Base-by-base conservation (phyloP, 164 flowering plant species). In the Sedum album region DNA sequence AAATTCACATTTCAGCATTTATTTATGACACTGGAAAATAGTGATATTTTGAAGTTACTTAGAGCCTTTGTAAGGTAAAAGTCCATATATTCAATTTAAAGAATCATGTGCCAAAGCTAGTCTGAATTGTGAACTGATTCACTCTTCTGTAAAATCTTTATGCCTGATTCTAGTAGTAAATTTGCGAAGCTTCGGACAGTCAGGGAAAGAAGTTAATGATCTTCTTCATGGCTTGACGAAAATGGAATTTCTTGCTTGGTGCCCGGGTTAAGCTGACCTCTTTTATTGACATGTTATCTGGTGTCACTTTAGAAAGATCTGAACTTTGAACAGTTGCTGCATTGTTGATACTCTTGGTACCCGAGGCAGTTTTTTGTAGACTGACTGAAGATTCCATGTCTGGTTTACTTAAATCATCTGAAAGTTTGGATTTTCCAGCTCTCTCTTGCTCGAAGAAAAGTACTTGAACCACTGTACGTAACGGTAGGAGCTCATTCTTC, bases 401-500 rank as follows among this genome's bases (percentile, higher is more conserved):
- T 26, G 65, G 64, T 65, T 70, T 75, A 30, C 68, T 66, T 2
- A 42, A 41, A 17, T 70, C 69, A 31, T 71, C 74, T 11, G 57
- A 36, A 39, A 60, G 72, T 7, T 69, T 60, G 26, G 76, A 9
- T 41, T 66, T 78, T n/a, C 72, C 39, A 35, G 77, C 73, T 74
- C 79, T 80, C 65, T 83, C 96, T 70, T 88, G 96, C 20, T 93
- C 96, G 35, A 79, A 80, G 82, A 82, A 93, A 67, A 93, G 87
- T 61, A 86, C 85, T 78, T 93, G 98, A 68, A 93, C 95, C 6
- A 93, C 93, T 17, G 96, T 93, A 76, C 98, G 79, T 69, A 93
- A 68, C 30, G 98, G 98, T 6, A 93, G 79, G 38, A 86, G 76
- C 73, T 90, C 96, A 53, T 93, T 93, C 65, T 80, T 83, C 63